Evolutionary conservation across 1,139 yeast genomes (phyloP), one percentile per base, ranked within the genome.

Genomic region (Oligophagozyma castellii): DNA sequence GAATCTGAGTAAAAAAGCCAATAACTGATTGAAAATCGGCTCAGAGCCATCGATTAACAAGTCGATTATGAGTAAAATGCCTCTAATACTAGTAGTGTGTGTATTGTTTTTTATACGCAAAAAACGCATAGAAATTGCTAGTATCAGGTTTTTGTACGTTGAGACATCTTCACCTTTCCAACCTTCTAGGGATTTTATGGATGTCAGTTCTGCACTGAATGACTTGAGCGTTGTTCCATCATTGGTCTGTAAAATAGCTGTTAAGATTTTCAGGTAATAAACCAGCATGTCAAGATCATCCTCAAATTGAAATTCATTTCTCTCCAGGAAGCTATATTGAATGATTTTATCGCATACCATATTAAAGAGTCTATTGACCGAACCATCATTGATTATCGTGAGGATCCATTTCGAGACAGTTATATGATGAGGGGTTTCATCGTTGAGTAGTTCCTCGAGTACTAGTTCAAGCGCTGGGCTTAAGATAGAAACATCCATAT

Each of bases 401-500:
- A 60, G 54, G 2, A 80, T 53, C 71, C 89, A 79, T 32, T 68
- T 65, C 5, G 62, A 51, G 1, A 73, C 68, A n/a, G 64, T 55
- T 4, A 67, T 46, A 19, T 58, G 56, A 29, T 61, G 57, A 16
- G 65, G 59, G 11, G 58, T 57, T 28, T 64, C 51, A 2, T 56
- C 48, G 22, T 59, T 63, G 19, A 55, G 46, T 13, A 79, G 46
- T 28, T 70, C 78, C 45, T 83, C 94, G 12, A 81, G 47, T 8
- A 81, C 56, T 4, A 81, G 46, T 35, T 74, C 72, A n/a, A 83
- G 52, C 0, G 93, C 89, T 33, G 76, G 61, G 8, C 65, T 58
- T 14, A 83, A 53, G 5, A 84, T 55, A 1, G 54, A 41, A 10
- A 55, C 50, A 24, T 47, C 46, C 7, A 63, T 65, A 34, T 55